Base-by-base conservation (phyloP, 257 asterid species). In the Coffea canephora region DNA sequence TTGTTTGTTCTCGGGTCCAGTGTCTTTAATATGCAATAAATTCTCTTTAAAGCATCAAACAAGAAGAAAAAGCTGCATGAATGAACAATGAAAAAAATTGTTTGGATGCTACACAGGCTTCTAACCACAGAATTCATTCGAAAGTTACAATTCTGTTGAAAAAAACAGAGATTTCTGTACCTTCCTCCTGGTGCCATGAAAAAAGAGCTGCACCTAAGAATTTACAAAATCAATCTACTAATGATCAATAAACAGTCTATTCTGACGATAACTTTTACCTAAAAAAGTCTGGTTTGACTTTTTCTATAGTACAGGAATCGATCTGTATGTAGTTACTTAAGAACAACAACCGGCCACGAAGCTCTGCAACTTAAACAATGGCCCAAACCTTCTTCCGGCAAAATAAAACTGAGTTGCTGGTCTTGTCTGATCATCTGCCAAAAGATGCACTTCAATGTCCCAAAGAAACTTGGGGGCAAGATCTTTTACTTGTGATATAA, bases 371-470 rank as follows among this genome's bases (percentile, higher is more conserved):
- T 89, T 80, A 91, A 25, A 87, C 83, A 76, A 94, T 88, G 6
- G 98, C 87, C 99, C 99, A 94, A 83, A 94, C 92, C 80, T 83
- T 96, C 85, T 96, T 92, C 57, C 89, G 80, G 88, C 99, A 96
- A 78, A 96, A 83, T 41, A 96, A 82, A 61, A 92, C 95, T 6
- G 89, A n/a, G 84, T 74, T 91, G n/a, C 92, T 79, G 75, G 67
- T 87, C 87, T 85, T 84, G 82, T 90, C 72, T 76, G 81, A 65
- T 87, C 91, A 48, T 92, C 88, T 85, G 94, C 98, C 64, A 96
- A 86, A 68, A 79, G 82, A 62, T 94, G 92, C 80, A 90, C 55
- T 81, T 86, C 84, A 25, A 90, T 81, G 23, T 96, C 96, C 99
- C 99, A 96, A 59, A 94, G 94, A 79, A 88, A 93, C 89, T 90